Base-by-base conservation (phyloP, 129 eudicot genomes). In the Flaveria robusta region DNA sequence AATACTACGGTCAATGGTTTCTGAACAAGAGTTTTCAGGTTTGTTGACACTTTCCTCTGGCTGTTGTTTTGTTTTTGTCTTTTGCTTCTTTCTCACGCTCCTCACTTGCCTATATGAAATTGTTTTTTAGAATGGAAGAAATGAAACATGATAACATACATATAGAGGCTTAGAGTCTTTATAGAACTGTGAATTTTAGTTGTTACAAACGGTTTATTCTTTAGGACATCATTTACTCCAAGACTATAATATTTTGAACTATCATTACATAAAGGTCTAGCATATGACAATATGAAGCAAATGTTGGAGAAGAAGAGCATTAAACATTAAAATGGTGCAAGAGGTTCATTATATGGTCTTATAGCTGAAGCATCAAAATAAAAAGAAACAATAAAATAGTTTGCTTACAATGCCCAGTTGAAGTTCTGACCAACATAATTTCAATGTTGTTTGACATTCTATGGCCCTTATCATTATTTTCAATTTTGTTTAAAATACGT, bases 41-140 rank as follows among this genome's bases (percentile, higher is more conserved):
- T 68, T 59, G 80, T 74, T 2, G 80, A 63, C 31, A 47, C 42
- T 71, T 76, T 71, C 79, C 12, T 43, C 78, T 20, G 72, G 70
- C 19, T 64, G 46, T 74, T 68, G 71, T 74, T 67, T 68, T 45
- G 11, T 69, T 46, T n/a, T 66, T 62, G 47, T 75, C 77, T 31
- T 74, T 50, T 31, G 15, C 68, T 69, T 16, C 75, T 45, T 23
- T 55, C 27, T 75, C 71, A 64, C n/a, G 3, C 45, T 81, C 68
- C 54, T 76, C 45, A 0, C 10, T 56, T 52, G 18, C 71, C 86
- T 82, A 58, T 64, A 52, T 54, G 29, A 75, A 42, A 42, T 13
- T 13, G 47, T 15, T 20, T 23, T 26, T 37, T 42, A 75, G 31
- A 54, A 72, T 22, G 49, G 19, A 71, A 59, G 66, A 39, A 58